These are phyloP conservation scores for Mychonastes homosphaera DNA, from an alignment of 139 green algal species.

Conservation along the genomic window DNA sequence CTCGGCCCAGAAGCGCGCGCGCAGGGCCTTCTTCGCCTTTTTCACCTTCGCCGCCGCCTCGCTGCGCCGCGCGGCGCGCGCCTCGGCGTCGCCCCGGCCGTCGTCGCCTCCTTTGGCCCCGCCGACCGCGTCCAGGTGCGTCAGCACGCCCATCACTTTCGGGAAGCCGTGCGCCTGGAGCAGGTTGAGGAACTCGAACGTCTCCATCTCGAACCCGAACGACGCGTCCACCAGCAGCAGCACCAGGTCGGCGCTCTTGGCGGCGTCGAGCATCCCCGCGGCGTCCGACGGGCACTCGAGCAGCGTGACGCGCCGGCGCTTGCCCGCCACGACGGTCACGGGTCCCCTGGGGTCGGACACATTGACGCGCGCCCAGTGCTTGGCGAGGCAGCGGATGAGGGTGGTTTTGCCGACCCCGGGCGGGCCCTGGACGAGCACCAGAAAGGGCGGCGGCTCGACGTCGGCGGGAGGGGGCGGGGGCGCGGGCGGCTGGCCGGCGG, in stretches of 20 bases:
- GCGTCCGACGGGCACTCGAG: constrained; percentile 81
- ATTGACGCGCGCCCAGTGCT: constrained; percentile 92
- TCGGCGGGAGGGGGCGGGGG: no score
- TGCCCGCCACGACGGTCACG: constrained; percentile 87
- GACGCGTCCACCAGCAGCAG: constrained; percentile 87
- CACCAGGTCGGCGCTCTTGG: constrained; percentile 96
- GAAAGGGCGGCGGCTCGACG: constrained; percentile 81
- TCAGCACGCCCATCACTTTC: constrained; percentile 98
- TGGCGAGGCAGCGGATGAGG: constrained; percentile 85
- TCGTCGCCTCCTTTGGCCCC: no score
- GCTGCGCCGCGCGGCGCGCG: no score
- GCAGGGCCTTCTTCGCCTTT: constrained; percentile 89
- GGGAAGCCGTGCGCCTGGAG: constrained; percentile 80
- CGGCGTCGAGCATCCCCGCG: constrained; percentile 79
- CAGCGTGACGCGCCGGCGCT: constrained; percentile 85
- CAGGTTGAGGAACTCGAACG: constrained; percentile 98
- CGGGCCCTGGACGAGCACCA: constrained; percentile 92
- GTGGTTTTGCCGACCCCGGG: constrained; percentile 85
- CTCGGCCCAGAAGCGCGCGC: constrained; percentile 86
- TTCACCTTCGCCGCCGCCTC: constrained; percentile 68
- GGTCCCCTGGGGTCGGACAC: constrained; percentile 77
- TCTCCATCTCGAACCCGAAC: constrained; percentile 99
- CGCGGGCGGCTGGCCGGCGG: no score
- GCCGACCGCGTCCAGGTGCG: constrained; percentile 94
- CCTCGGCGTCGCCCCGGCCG: no score